Evolutionary conservation across 768 basidiomycete genomes (phyloP).

Genomic region (Lactarius deliciosus): DNA sequence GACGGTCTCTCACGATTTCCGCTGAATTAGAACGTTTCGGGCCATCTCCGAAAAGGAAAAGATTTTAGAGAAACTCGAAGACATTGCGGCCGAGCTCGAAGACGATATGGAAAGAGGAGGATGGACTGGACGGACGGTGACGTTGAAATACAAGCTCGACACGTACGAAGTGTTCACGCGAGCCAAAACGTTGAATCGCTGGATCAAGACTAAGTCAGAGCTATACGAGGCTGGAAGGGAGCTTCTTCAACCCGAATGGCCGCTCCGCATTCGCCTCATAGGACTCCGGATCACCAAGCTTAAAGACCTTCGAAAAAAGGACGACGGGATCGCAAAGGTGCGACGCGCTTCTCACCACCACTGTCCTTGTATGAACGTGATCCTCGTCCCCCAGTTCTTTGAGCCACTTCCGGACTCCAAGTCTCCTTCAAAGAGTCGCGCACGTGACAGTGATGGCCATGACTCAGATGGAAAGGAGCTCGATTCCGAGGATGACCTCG

Average conservation of each 20-base stretch:
- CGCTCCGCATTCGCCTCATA: conserved; percentile 78
- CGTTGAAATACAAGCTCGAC: conserved; percentile 90
- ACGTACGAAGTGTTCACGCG: conserved; percentile 87
- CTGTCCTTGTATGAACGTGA: not conserved
- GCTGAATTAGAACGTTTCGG: conserved; percentile 64
- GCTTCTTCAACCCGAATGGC: conserved; percentile 76
- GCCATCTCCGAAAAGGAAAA: conserved; percentile 61
- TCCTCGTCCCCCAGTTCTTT: conserved; percentile 51
- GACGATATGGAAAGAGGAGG: conserved; percentile 74
- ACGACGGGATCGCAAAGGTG: conserved; percentile 70
- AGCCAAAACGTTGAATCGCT: conserved; percentile 75
- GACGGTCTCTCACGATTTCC: conserved; percentile 5
- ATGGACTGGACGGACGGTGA: conserved; percentile 87
- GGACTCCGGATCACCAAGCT: conserved; percentile 88
- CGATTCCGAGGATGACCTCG: conserved; percentile 33
- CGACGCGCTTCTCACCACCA: conserved; percentile 28
- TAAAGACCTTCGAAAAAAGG: conserved; percentile 67
- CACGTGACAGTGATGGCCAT: conserved; percentile 29
- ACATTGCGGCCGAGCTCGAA: conserved; percentile 79
- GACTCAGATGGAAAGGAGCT: conserved; percentile 51
- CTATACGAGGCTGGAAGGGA: conserved; percentile 80
- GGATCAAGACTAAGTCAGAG: conserved; percentile 73
- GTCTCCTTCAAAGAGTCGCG: conserved; percentile 45
- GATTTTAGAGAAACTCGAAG: conserved; percentile 74
- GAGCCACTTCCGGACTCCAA: conserved; percentile 37